phyloP scores from a whole-genome alignment of 2,329 filamentous ascomycete species.

The Salinomyces thailandicus region DNA sequence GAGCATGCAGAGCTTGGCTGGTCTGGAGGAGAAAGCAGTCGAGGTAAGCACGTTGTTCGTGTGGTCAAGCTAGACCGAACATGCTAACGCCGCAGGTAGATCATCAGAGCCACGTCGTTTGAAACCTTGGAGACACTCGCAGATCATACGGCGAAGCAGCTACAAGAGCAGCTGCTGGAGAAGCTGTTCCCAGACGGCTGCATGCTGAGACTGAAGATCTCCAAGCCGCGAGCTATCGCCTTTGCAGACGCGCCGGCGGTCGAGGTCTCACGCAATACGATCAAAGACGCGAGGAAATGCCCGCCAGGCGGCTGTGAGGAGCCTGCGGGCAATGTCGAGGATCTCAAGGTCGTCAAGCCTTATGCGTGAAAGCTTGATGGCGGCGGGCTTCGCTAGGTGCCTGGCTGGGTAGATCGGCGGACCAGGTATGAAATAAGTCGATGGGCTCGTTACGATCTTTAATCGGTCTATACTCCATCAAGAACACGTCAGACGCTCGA shows the following conservation, averaged over 20 bases:
- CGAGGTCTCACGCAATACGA: constrained; percentile 38
- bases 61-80: not conserved
- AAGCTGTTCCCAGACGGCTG: constrained; percentile 28
- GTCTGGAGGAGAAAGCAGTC: constrained; percentile 50
- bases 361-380: constrained; percentile 4
- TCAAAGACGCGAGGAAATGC: constrained; percentile 4
- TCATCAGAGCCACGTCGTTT: constrained; percentile 33
- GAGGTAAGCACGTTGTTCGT: constrained; percentile 45
- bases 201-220: constrained; percentile 51
- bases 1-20: constrained; percentile 33
- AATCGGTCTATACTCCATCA: no score
- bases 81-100: constrained; percentile 19
- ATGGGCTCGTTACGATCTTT: no score
- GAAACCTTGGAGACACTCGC: constrained; percentile 40
- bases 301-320: not conserved
- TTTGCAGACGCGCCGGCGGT: constrained; percentile 62
- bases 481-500: no score
- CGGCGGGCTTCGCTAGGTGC: not conserved
- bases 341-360: constrained; percentile 13
- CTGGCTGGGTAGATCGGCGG: not conserved
- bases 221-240: constrained; percentile 64
- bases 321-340: constrained; percentile 1
- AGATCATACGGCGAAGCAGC: constrained; percentile 35
- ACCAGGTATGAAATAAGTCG: no score
- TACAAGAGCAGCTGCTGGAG: constrained; percentile 25